A percentile compares a stretch with the other conserved stretches of the same genome.
phyloP scores from a whole-genome alignment of 2,329 filamentous ascomycete species.

The Byssoonygena ceratinophila region DNA sequence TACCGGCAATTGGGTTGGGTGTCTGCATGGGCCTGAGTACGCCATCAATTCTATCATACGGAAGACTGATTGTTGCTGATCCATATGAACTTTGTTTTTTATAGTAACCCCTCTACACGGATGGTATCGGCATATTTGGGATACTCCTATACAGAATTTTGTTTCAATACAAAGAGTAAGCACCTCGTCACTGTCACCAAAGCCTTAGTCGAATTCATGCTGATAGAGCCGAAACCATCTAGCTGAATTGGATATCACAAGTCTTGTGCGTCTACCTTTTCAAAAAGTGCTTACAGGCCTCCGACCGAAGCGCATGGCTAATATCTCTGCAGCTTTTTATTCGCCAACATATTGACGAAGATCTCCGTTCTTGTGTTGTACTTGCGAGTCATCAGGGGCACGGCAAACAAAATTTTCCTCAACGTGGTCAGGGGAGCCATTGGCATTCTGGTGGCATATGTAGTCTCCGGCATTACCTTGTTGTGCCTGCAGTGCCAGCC shows the following conservation, averaged over 20 bases:
- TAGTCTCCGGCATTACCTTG: background rate
- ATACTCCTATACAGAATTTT: conserved; percentile 3
- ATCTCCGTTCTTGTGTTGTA: conserved; percentile 12
- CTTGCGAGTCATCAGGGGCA: conserved; percentile 11
- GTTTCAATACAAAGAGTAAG: conserved; percentile 4
- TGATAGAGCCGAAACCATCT: background rate
- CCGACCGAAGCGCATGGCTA: background rate
- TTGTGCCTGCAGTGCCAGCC: conserved; percentile 9
- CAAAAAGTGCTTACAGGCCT: background rate
- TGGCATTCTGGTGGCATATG: conserved; percentile 8
- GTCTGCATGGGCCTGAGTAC: conserved; percentile 1
- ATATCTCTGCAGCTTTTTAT: conserved; percentile 4
- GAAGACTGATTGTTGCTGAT: background rate
- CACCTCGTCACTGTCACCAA: background rate
- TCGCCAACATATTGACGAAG: conserved; percentile 7
- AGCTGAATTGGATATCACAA: conserved; percentile 7
- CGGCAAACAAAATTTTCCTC: conserved; percentile 10
- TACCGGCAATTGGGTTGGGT: conserved; percentile 4
- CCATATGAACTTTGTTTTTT: background rate
- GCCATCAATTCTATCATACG: background rate
- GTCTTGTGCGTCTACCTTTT: background rate
- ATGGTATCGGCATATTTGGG: conserved; percentile 11
- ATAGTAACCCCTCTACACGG: conserved; percentile 4
- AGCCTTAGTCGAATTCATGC: background rate
- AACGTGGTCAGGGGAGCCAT: conserved; percentile 4